Evolutionary conservation across 257 asterid species (phyloP).

Genomic region (Plantago major): DNA sequence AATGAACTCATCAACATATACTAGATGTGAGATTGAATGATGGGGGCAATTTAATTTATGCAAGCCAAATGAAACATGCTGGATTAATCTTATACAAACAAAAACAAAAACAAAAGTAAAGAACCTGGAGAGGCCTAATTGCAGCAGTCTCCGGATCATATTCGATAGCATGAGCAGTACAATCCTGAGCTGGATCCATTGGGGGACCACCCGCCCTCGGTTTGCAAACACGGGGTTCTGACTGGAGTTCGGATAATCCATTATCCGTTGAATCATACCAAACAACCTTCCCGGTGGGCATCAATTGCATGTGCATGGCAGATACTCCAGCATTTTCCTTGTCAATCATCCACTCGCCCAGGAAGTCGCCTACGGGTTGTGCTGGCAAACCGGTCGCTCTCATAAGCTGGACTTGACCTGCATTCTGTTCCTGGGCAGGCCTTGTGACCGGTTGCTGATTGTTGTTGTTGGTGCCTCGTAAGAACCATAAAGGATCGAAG

Average conservation of each 20-base stretch:
- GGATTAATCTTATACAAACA: too few relatives aligned
- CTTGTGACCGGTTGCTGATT: neutral
- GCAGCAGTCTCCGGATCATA: constrained; percentile 55
- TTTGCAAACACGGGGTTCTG: constrained; percentile 38
- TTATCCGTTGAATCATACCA: constrained; percentile 79
- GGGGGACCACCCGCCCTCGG: constrained; percentile 30
- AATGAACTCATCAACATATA: too few relatives aligned
- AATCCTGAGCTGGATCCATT: constrained; percentile 37
- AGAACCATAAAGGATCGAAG: constrained; percentile 5
- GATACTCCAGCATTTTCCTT: constrained; percentile 57
- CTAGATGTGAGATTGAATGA: too few relatives aligned
- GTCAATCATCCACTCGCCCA: constrained; percentile 51
- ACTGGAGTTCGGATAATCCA: constrained; percentile 51
- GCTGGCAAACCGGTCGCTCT: neutral
- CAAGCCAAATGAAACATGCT: too few relatives aligned
- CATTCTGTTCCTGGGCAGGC: neutral
- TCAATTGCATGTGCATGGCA: constrained; percentile 79
- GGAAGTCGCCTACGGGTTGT: neutral
- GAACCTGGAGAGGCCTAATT: constrained; percentile 59
- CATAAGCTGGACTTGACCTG: neutral
- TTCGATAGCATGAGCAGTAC: constrained; percentile 71
- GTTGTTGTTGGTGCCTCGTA: neutral
- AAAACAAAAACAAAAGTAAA: neutral
- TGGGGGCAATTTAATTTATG: too few relatives aligned
- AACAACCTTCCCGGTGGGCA: constrained; percentile 65